Evolutionary conservation across 108 stramenopile species (phyloP).

Genomic region (Cyclostephanos tholiformis): DNA sequence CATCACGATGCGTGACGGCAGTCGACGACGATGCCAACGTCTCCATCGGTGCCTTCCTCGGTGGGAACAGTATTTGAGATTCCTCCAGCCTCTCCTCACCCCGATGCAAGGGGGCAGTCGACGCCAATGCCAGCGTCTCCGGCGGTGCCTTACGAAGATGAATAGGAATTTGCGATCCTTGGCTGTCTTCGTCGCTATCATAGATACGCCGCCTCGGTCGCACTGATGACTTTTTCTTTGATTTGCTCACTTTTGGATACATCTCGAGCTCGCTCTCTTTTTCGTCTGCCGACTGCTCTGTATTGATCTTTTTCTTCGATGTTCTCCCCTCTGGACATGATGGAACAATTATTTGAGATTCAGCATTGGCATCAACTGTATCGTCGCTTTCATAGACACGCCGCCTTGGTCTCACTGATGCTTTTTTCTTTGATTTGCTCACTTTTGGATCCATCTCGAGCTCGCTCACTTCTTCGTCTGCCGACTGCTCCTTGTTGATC

Average conservation of each 20-base stretch:
- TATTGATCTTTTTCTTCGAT: not conserved
- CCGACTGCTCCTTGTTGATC: not conserved
- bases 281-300: not conserved
- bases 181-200: not conserved
- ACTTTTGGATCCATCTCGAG: no score
- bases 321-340: not conserved
- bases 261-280: not conserved
- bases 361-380: not conserved
- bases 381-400: not conserved
- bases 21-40: not conserved
- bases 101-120: not conserved
- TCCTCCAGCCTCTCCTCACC: not conserved
- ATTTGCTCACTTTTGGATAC: not conserved
- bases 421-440: no score
- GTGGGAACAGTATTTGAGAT: not conserved
- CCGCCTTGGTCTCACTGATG: no score
- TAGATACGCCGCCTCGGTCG: not conserved
- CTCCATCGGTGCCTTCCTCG: constrained; percentile 1
- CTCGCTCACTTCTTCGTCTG: no score
- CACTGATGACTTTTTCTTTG: not conserved
- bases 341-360: not conserved
- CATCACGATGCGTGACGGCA: no score
- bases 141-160: not conserved
- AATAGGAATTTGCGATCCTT: not conserved
- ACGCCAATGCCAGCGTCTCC: not conserved